Percentiles rank a stretch among this genome's conserved stretches.
phyloP scores from a whole-genome alignment of 768 basidiomycete genomes.

The Agaricus subrufescens region DNA sequence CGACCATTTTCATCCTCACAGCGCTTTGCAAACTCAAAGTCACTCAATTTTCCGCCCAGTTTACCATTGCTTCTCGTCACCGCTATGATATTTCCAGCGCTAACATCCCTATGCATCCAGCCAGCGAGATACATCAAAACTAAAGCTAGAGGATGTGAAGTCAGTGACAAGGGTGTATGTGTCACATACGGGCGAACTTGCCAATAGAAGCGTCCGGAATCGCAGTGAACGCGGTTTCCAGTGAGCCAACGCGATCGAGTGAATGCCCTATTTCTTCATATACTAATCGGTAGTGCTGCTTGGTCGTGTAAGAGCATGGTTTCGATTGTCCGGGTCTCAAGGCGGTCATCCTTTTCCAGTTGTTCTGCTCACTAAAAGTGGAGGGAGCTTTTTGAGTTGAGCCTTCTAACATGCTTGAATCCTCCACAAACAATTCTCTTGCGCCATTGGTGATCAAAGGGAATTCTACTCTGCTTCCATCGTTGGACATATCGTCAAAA shows the following conservation, averaged over 20 bases:
- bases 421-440: not conserved
- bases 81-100: constrained; percentile 4
- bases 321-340: not conserved
- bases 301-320: not conserved
- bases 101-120: constrained; percentile 10
- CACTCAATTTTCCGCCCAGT: not conserved
- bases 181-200: not conserved
- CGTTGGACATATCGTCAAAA: not conserved
- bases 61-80: not conserved
- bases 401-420: not conserved
- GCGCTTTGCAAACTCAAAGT: constrained; percentile 12
- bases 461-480: not conserved
- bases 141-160: not conserved
- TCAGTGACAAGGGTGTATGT: not conserved
- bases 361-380: not conserved
- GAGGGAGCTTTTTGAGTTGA: not conserved
- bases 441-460: not conserved
- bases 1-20: not conserved
- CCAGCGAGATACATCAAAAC: constrained; percentile 9
- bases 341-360: not conserved
- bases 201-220: not conserved
- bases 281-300: not conserved
- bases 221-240: not conserved
- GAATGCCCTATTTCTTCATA: constrained; percentile 1
- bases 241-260: constrained; percentile 24